These are phyloP conservation scores for Pestalotiopsis fici DNA, from an alignment of 2,329 filamentous ascomycete species.

Conservation along the genomic window DNA sequence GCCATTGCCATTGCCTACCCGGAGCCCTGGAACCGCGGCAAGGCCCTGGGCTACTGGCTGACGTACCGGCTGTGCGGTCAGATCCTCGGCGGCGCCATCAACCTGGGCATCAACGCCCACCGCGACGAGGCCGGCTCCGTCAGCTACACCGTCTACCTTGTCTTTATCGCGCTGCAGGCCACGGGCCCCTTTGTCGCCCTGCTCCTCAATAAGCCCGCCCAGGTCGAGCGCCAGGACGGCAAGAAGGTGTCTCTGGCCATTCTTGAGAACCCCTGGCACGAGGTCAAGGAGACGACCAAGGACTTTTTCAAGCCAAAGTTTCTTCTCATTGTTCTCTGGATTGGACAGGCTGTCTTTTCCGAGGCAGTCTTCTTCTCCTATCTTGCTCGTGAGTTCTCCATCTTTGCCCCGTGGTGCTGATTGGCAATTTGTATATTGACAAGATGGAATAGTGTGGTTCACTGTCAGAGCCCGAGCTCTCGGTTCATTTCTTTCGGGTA, in stretches of 20 bases:
- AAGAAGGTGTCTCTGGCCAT: slow-evolving; percentile 62
- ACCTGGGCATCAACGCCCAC: slow-evolving; percentile 64
- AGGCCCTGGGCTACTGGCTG: slow-evolving; percentile 70
- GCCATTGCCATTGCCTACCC: slow-evolving; percentile 74
- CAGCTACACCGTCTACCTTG: slow-evolving; percentile 66
- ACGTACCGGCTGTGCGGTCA: slow-evolving; percentile 61
- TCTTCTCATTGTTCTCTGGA: slow-evolving; percentile 65
- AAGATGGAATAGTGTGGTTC: slow-evolving; percentile 58
- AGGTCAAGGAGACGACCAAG: slow-evolving; percentile 60
- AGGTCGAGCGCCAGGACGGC: slow-evolving; percentile 68
- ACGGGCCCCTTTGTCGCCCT: slow-evolving; percentile 65
- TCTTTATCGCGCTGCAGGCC: slow-evolving; percentile 73
- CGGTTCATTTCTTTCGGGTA: slow-evolving; percentile 69
- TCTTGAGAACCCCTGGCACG: slow-evolving; percentile 53
- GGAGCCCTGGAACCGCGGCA: slow-evolving; percentile 67
- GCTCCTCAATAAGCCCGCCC: slow-evolving; percentile 59
- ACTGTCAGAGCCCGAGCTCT: slow-evolving; percentile 68
- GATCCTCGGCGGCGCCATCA: slow-evolving; percentile 72
- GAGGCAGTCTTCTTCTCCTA: slow-evolving; percentile 77
- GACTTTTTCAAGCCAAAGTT: slow-evolving; percentile 64
- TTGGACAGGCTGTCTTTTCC: slow-evolving; percentile 70
- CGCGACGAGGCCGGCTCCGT: slow-evolving; percentile 62
- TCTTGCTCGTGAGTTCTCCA: slow-evolving; percentile 40
- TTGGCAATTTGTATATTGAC: neutral
- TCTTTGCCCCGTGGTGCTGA: too few relatives aligned